Conservation (phyloP, 148 eudicot species). For the Dysphania ambrosioides region DNA sequence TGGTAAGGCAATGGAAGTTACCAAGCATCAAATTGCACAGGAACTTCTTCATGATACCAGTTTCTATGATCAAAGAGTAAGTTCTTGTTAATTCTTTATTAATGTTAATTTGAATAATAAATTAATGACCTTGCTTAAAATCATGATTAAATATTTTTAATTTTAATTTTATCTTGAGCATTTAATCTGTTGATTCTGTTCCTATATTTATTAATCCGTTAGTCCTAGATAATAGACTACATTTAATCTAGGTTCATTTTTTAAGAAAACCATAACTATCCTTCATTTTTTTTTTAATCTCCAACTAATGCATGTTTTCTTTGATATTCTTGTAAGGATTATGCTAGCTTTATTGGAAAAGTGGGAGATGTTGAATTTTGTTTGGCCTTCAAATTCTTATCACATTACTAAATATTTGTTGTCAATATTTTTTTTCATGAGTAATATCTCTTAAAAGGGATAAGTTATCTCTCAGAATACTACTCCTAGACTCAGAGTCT, state of each 20-base stretch:
- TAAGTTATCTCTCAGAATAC: too few relatives aligned
- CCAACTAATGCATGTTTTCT: too few relatives aligned
- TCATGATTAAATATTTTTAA: neutral
- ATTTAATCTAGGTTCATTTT: neutral
- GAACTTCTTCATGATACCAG: slow-evolving; percentile 55
- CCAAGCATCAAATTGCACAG: slow-evolving; percentile 48
- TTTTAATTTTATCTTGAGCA: neutral
- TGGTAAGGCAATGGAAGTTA: slow-evolving; percentile 36
- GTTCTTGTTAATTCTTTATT: slow-evolving; percentile 27
- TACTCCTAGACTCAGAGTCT: too few relatives aligned
- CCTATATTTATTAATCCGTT: neutral
- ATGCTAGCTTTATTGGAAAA: too few relatives aligned
- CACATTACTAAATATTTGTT: too few relatives aligned
- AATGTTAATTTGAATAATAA: neutral
- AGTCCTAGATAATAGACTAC: neutral
- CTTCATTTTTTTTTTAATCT: too few relatives aligned
- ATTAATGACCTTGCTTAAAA: neutral
- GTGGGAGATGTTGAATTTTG: too few relatives aligned
- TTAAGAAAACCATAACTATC: too few relatives aligned
- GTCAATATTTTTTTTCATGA: too few relatives aligned
- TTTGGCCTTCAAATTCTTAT: too few relatives aligned
- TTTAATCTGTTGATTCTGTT: neutral
- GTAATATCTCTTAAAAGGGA: too few relatives aligned
- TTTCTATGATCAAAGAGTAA: slow-evolving; percentile 76
- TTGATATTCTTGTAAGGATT: too few relatives aligned